These are phyloP conservation scores for Xanthoconium separans DNA, from an alignment of 1,284 basidiomycete genomes.

Conservation along the genomic window DNA sequence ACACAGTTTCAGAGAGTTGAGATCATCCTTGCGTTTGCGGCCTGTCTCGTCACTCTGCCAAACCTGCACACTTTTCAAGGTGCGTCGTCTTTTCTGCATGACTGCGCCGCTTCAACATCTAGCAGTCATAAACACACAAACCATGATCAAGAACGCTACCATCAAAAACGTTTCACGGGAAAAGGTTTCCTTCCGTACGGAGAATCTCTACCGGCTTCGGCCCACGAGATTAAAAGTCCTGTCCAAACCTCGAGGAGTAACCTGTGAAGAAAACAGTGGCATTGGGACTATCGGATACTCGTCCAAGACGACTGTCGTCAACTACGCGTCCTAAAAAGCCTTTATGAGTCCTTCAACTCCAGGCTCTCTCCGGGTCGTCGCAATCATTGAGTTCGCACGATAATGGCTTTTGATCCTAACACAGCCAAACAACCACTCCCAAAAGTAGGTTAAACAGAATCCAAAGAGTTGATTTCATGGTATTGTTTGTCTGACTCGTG, in stretches of 20 bases:
- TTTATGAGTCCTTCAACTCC: too few species aligned
- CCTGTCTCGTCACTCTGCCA: constrained; percentile 32
- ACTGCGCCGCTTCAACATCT: background rate
- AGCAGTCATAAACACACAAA: constrained; percentile 4
- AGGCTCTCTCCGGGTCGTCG: too few species aligned
- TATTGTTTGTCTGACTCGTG: too few species aligned
- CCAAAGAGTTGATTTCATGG: too few species aligned
- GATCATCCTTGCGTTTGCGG: constrained; percentile 32
- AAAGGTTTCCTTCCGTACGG: constrained; percentile 29
- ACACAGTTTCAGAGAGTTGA: constrained; percentile 3
- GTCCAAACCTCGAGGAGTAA: background rate
- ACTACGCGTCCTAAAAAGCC: too few species aligned
- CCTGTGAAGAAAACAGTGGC: too few species aligned
- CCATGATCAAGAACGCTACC: constrained; percentile 28
- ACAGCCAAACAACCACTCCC: too few species aligned
- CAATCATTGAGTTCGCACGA: too few species aligned
- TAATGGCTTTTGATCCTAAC: too few species aligned
- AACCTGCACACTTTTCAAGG: constrained; percentile 36
- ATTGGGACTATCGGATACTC: constrained; percentile 9
- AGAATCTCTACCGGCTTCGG: constrained; percentile 29
- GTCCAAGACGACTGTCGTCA: background rate
- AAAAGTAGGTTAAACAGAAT: too few species aligned
- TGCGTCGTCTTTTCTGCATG: background rate
- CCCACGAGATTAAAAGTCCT: constrained; percentile 28
- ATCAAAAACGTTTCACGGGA: constrained; percentile 27